These are phyloP conservation scores for Rhexocercosporidium sp. DNA, from an alignment of 2,329 filamentous ascomycete genomes.

Conservation along the genomic window DNA sequence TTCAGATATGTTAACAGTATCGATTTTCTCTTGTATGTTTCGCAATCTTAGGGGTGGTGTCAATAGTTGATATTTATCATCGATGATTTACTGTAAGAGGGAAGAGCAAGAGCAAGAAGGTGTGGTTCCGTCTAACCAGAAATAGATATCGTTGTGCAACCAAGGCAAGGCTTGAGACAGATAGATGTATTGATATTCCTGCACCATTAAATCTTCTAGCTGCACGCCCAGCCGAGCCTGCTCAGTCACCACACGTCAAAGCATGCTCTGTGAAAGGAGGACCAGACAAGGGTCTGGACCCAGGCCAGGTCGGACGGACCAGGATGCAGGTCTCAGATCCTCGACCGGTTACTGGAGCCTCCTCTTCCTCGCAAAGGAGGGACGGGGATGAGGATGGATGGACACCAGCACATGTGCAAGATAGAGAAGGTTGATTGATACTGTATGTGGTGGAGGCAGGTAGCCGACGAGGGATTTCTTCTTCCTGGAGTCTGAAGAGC, in stretches of 20 bases:
- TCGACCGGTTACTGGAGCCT: conserved; percentile 11
- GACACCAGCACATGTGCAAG: neutral
- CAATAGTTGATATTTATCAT: neutral
- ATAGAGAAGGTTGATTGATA: neutral
- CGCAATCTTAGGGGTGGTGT: too few species aligned
- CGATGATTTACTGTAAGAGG: neutral
- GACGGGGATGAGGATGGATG: neutral
- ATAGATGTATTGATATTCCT: neutral
- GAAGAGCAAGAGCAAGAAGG: too few species aligned
- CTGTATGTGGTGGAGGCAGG: neutral
- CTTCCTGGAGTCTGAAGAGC: neutral
- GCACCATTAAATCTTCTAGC: neutral
- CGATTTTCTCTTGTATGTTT: too few species aligned
- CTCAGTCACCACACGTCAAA: neutral
- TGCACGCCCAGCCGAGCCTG: neutral
- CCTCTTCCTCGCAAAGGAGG: neutral
- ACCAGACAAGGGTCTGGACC: neutral
- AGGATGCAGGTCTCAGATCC: neutral
- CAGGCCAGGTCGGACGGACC: neutral
- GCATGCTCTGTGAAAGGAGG: too few species aligned
- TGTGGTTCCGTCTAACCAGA: neutral
- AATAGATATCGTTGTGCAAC: neutral
- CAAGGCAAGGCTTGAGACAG: neutral
- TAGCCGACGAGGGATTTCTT: neutral
- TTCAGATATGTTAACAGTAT: too few species aligned